Percentiles rank a stretch among this genome's conserved stretches.
Conservation (phyloP, 2,329 filamentous ascomycete species). For the Trichoderma cornu-damae region DNA sequence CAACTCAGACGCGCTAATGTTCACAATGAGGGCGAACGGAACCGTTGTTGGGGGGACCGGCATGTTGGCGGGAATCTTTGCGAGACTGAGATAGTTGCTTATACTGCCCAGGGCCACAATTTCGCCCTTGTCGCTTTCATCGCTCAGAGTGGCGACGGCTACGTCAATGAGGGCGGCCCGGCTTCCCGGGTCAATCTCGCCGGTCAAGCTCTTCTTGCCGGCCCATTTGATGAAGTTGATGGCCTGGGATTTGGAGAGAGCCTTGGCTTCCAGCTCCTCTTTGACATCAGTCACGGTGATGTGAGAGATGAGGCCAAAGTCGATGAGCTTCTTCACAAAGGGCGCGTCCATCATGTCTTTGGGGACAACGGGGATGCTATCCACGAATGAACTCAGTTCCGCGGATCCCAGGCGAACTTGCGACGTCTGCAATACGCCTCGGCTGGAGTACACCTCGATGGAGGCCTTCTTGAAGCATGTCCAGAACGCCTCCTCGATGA, state of each 20-base stretch:
- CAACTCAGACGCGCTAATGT: conserved; percentile 61
- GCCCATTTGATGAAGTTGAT: conserved; percentile 82
- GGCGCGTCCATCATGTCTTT: conserved; percentile 65
- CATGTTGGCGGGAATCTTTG: conserved; percentile 72
- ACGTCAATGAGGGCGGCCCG: conserved; percentile 70
- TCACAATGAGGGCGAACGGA: conserved; percentile 75
- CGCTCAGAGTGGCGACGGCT: conserved; percentile 65
- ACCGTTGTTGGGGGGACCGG: conserved; percentile 78
- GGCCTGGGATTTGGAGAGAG: conserved; percentile 72
- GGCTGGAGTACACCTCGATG: conserved; percentile 83
- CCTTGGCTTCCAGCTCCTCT: conserved; percentile 73
- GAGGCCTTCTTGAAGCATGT: conserved; percentile 75
- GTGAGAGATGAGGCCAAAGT: conserved; percentile 80
- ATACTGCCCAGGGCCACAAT: conserved; percentile 76
- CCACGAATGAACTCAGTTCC: conserved; percentile 67
- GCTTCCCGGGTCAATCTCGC: conserved; percentile 65
- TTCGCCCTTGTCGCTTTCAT: conserved; percentile 57
- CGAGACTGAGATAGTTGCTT: conserved; percentile 66
- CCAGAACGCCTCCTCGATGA: conserved; percentile 96
- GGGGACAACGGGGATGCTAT: conserved; percentile 81
- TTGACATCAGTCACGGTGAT: conserved; percentile 85
- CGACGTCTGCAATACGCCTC: conserved; percentile 78
- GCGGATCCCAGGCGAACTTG: conserved; percentile 71
- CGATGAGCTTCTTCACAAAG: conserved; percentile 75
- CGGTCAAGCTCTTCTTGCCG: conserved; percentile 62